Evolutionary conservation across 2,329 filamentous ascomycete species (phyloP).

Genomic region (Gnomoniopsis sp.): DNA sequence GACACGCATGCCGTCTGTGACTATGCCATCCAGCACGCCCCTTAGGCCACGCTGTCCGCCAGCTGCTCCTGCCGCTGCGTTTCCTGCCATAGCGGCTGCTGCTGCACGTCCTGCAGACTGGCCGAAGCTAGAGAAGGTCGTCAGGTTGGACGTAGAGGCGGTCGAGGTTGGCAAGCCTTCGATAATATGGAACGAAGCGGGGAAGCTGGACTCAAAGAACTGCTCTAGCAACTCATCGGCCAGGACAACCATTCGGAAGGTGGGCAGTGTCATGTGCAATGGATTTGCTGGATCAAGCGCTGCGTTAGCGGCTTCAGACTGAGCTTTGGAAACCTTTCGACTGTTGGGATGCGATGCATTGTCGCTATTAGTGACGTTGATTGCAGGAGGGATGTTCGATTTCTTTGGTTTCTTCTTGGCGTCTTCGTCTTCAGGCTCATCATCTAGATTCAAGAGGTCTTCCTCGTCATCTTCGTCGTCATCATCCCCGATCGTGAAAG

Average conservation of each 20-base stretch:
- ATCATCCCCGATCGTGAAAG: slow-evolving; percentile 73
- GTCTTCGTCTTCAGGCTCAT: slow-evolving; percentile 34
- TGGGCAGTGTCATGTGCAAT: slow-evolving; percentile 91
- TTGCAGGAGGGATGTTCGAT: slow-evolving; percentile 20
- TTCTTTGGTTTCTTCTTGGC: slow-evolving; percentile 21
- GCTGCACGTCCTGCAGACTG: slow-evolving; percentile 46
- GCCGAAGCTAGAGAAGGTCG: slow-evolving; percentile 76
- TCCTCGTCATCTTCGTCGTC: slow-evolving; percentile 45
- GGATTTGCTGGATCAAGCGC: slow-evolving; percentile 91
- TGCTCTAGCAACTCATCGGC: slow-evolving; percentile 94
- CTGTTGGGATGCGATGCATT: slow-evolving; percentile 25
- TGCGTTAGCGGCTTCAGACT: slow-evolving; percentile 77
- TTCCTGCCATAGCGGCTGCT: slow-evolving; percentile 36
- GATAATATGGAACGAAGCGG: slow-evolving; percentile 84
- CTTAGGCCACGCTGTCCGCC: slow-evolving; percentile 71
- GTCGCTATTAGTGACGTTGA: slow-evolving; percentile 21
- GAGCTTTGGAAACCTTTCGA: slow-evolving; percentile 55
- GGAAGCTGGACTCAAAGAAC: slow-evolving; percentile 96
- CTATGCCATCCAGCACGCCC: slow-evolving; percentile 94
- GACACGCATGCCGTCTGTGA: slow-evolving; percentile 94
- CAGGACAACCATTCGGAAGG: slow-evolving; percentile 97
- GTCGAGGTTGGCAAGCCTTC: slow-evolving; percentile 49
- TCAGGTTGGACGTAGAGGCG: slow-evolving; percentile 66
- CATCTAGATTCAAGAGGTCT: slow-evolving; percentile 59
- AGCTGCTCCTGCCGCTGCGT: slow-evolving; percentile 47